These are phyloP conservation scores for Xylariaceae sp. DNA, from an alignment of 2,329 filamentous ascomycete species.

Conservation along the genomic window DNA sequence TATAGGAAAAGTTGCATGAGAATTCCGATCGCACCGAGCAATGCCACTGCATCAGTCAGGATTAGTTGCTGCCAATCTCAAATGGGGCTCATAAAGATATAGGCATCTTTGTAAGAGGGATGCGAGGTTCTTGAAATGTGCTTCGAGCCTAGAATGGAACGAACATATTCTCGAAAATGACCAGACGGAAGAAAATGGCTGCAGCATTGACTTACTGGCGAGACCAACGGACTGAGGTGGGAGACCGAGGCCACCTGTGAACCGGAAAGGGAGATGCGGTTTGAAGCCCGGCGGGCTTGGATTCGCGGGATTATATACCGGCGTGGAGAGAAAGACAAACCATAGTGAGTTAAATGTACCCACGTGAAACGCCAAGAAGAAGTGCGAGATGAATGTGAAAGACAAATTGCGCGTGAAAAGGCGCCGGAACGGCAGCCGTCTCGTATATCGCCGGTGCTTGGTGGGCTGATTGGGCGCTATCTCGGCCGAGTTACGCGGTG, in stretches of 20 bases:
- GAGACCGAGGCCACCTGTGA: conserved; percentile 73
- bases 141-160: background rate
- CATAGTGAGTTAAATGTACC: conserved; percentile 73
- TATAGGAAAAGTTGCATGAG: conserved; percentile 68
- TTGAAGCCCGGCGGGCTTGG: conserved; percentile 32
- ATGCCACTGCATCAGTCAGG: conserved; percentile 46
- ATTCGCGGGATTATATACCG: conserved; percentile 48
- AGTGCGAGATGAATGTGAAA: conserved; percentile 58
- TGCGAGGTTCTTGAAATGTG: background rate
- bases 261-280: conserved; percentile 52
- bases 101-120: background rate
- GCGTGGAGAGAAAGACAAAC: conserved; percentile 72
- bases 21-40: conserved; percentile 73
- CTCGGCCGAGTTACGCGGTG: conserved; percentile 21
- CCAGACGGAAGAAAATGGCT: background rate
- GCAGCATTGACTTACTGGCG: conserved; percentile 42
- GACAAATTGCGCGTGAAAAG: conserved; percentile 54
- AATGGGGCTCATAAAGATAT: background rate
- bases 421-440: conserved; percentile 47
- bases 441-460: conserved; percentile 39
- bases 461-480: conserved; percentile 9
- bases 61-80: background rate
- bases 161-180: background rate
- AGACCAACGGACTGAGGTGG: conserved; percentile 67
- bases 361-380: conserved; percentile 67